Percentiles rank a stretch among this genome's conserved stretches.
Evolutionary conservation across 352 stramenopile species (phyloP).

Genomic region (Globisporangium uncinulatum): DNA sequence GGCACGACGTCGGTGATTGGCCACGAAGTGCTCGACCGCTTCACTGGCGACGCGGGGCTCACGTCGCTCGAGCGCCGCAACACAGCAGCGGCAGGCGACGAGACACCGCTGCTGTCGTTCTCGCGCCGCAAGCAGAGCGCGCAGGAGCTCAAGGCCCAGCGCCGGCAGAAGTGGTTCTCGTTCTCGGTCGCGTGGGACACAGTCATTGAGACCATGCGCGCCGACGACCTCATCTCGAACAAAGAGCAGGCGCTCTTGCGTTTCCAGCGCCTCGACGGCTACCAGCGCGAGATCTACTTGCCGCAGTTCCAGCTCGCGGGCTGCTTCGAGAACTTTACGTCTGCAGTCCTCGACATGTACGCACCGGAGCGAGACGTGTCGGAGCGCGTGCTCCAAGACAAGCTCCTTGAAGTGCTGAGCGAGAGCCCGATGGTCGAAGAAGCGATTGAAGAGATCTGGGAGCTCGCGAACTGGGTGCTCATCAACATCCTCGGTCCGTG

Average conservation of each 20-base stretch:
- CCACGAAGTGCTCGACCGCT: slow-evolving; percentile 54
- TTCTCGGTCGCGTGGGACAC: slow-evolving; percentile 98
- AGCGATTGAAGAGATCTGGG: slow-evolving; percentile 96
- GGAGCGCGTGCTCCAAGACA: slow-evolving; percentile 75
- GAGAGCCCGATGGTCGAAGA: slow-evolving; percentile 84
- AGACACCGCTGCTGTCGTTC: slow-evolving; percentile 81
- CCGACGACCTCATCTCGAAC: slow-evolving; percentile 89
- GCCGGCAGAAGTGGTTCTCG: slow-evolving; percentile 97
- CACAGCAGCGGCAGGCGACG: slow-evolving; percentile 17
- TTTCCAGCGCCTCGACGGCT: slow-evolving; percentile 95
- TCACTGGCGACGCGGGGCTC: slow-evolving; percentile 26
- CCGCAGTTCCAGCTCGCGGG: slow-evolving; percentile 97
- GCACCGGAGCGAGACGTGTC: slow-evolving; percentile 40
- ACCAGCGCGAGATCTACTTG: slow-evolving; percentile 97
- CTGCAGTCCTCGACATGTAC: slow-evolving; percentile 70
- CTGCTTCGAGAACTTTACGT: slow-evolving; percentile 92
- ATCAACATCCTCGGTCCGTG: slow-evolving; percentile 91
- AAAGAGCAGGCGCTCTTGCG: slow-evolving; percentile 89
- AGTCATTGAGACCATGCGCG: slow-evolving; percentile 95
- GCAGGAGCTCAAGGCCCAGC: slow-evolving; percentile 84
- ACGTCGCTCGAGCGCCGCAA: slow-evolving; percentile 10
- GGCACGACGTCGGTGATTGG: slow-evolving; percentile 35
- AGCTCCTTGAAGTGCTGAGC: slow-evolving; percentile 72
- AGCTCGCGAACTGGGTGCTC: slow-evolving; percentile 94
- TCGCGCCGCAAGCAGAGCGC: slow-evolving; percentile 79